Evolutionary conservation across 1,284 basidiomycete genomes (phyloP), one percentile per base, ranked within the genome.

Genomic region (Farysia itapuensis): DNA sequence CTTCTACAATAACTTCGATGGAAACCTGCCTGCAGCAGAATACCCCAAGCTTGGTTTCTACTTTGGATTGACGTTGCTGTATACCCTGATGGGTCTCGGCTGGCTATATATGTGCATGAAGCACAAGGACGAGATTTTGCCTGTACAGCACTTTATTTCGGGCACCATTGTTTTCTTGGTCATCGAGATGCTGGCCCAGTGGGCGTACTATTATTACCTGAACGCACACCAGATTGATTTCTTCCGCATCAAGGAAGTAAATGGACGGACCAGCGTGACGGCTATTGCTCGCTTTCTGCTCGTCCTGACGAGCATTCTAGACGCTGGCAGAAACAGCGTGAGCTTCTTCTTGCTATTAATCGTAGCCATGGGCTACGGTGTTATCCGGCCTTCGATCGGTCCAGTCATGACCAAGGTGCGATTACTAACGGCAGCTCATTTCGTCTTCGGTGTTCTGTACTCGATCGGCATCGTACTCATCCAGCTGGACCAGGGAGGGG

Each of bases 41-140:
- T 95, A 96, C 76, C 94, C 94, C n/a, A 99, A 98, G 84, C 88
- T 97, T 70, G 86, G 84, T 56, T 96, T 97, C 78, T 97, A 97
- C 79, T 84, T 89, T 42, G 76, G 79, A 18, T 85, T 97, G 82
- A 88, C 89, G 69, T 70, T 90, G 25, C 79, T 88, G 14, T 97
- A 96, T 77, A 72, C 82, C 36, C 74, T 81, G 0, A 79, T 93
- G 35, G 90, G 83, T 14, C 78, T 79, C 8, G 82, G 79, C 0
- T 99, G 94, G 94, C 87, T 83, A 9, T 87, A 85, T 80, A 79
- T 93, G 24, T 96, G 90, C 75, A 88, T 86, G 75, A 84, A 82
- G 65, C 86, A 95, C 76, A 79, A 85, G 33, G 82, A 86, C 35
- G 90, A 97, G 63, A 52, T 75, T 24, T 58, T 76, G 12, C 64